Conservation (phyloP, 2,329 filamentous ascomycete species). For the Aschersonia sp. region DNA sequence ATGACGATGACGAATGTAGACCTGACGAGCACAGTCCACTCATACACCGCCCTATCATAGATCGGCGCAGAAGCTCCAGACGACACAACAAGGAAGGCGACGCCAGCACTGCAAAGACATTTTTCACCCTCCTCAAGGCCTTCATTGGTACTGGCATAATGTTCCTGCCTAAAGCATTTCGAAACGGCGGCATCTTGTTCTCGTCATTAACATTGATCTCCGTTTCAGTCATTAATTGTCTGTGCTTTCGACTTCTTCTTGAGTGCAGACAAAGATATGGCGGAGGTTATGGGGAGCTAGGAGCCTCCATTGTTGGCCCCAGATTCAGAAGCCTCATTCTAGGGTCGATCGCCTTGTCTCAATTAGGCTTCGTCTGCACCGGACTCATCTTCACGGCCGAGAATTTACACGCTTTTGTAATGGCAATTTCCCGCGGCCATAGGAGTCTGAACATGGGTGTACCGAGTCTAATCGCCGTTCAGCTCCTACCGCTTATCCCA, state of each 20-base stretch:
- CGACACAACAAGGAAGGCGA: conserved; percentile 35
- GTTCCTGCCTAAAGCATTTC: conserved; percentile 68
- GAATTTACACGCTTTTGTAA: conserved; percentile 53
- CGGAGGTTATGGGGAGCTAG: conserved; percentile 63
- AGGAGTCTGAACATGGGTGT: conserved; percentile 37
- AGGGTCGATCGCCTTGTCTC: conserved; percentile 56
- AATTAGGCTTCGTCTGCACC: conserved; percentile 65
- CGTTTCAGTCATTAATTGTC: conserved; percentile 50
- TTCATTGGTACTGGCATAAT: conserved; percentile 73
- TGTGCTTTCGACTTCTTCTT: conserved; percentile 59
- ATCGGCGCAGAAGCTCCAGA: conserved; percentile 36
- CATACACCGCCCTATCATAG: conserved; percentile 21
- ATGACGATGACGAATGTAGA: conserved; percentile 23
- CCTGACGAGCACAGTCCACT: conserved; percentile 44
- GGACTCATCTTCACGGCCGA: conserved; percentile 67
- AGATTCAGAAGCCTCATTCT: conserved; percentile 52
- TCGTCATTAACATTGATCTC: conserved; percentile 53
- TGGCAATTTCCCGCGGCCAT: conserved; percentile 39
- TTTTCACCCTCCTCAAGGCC: conserved; percentile 66
- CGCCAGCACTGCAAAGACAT: conserved; percentile 55
- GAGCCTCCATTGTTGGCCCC: conserved; percentile 48
- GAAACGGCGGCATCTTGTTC: conserved; percentile 64
- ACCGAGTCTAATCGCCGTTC: conserved; percentile 45
- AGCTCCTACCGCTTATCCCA: conserved; percentile 50
- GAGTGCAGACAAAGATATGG: conserved; percentile 49